Evolutionary conservation across 2,329 filamentous ascomycete genomes (phyloP), one percentile per base, ranked within the genome.

Genomic region (Fusarium subglutinans): DNA sequence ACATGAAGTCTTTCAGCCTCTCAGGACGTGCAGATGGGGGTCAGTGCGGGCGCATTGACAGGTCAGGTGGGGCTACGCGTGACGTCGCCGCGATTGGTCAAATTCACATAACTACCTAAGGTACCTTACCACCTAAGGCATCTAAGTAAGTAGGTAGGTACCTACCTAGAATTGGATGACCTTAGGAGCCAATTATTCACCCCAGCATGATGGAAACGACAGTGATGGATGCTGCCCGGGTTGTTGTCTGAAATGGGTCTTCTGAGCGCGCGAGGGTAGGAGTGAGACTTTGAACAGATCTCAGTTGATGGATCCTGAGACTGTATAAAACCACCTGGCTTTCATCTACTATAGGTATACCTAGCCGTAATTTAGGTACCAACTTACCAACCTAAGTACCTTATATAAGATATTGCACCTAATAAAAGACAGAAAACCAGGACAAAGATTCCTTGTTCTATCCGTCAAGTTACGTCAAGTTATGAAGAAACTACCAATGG

Each of bases 1-100:
- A 66, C 47, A 55, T 43, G 62, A 71, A 67, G 67, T 48, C 63
- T 38, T 44, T 58, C 59, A 58, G 30, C 30, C 58, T 62, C 38
- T 53, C 26, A 53, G 45, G 56, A 51, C 24, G 22, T 54, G 44
- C 26, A 53, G 26, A 10, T 40, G 57, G 44, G 45, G 55, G 50
- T 50, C 57, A 63, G 33, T 66, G 69, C 58, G 35, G 28, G 30
- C 43, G 47, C 60, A 64, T 38, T 63, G 47, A 47, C 62, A 72
- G 57, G 35, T 68, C 38, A 35, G 26, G 58, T 48, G 55, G 68
- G 55, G 33, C 63, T 41, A 24, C 44, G 43, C 57, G 28, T 41
- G 22, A 26, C n/a, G 15, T n/a, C 17, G 13, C 38, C 24, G 5
- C 38, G n/a, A 63, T 68, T 72, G 70, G 70, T 13, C 40, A 37